phyloP scores from a whole-genome alignment of 2,329 filamentous ascomycete species.

The Beauveria asiatica region DNA sequence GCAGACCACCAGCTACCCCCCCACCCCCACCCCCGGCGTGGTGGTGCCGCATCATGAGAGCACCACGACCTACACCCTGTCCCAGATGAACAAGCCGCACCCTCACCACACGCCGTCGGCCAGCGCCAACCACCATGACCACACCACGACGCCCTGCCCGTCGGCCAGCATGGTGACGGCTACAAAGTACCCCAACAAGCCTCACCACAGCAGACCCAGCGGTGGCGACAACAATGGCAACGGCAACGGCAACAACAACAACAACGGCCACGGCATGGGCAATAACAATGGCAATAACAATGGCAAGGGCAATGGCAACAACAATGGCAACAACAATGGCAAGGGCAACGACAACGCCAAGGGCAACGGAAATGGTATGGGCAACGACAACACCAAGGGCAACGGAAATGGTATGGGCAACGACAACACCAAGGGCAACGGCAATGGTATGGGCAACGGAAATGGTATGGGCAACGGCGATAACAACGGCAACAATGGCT shows the following conservation, averaged over 20 bases:
- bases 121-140: neutral
- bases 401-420: neutral
- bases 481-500: neutral
- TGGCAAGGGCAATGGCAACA: neutral
- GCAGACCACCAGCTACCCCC: too few species aligned
- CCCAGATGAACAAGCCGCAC: neutral
- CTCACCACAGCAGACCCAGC: neutral
- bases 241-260: too few species aligned
- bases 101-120: neutral
- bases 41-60: too few species aligned
- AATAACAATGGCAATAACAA: neutral
- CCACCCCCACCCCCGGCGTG: too few species aligned
- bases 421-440: neutral
- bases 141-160: neutral
- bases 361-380: too few species aligned
- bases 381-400: neutral
- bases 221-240: too few species aligned
- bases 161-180: neutral
- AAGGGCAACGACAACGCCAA: neutral
- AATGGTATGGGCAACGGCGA: neutral
- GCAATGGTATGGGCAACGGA: neutral
- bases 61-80: too few species aligned
- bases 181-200: neutral
- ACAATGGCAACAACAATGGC: neutral
- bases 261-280: too few species aligned